Base-by-base conservation (phyloP, 164 flowering plant species). In the Annona cherimola region DNA sequence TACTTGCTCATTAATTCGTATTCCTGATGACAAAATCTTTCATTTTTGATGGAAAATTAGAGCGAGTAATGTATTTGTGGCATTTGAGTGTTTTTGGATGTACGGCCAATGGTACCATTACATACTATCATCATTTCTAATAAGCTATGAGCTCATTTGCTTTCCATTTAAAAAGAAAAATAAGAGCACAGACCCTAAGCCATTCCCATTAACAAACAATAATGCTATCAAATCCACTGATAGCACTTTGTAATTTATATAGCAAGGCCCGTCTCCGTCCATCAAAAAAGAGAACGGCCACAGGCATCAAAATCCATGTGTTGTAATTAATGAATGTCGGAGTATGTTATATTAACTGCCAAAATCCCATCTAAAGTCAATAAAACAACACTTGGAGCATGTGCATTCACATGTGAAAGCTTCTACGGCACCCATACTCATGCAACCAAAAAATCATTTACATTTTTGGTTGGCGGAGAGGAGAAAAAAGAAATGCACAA, bases 241-340 rank as follows among this genome's bases (percentile, higher is more conserved):
- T 46, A 26, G 35, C 35, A 26, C 35, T 12, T 6, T 46, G 54
- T 46, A 7, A 50, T 50, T 62, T 61, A 19, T 44, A 5, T 18
- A 66, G 18, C 35, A 26, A 26, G 35, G 35, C 35, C 35, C n/a
- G 72, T 61, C 16, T 64, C 40, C 45, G 18, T 12, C 66, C 42
- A n/a, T 59, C 54, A 44, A n/a, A 41, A 57, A 69, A 18, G 59
- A 65, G 59, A 74, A 73, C 79, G 69, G 60, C 45, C 20, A 67
- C 66, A 45, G 46, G 65, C 69, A 60, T 60, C 64, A 20, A 61
- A 70, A 60, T 50, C 57, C 9, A 50, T 50, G 57, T 50, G 9
- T 50, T 8, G 4, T 50, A 50, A 50, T 8, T 50, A 11, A 50
- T 50, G 57, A 8, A 50, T 11, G 14, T 50, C 9, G 14, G 14